Percentiles rank a stretch among this genome's conserved stretches.
Conservation (phyloP, 768 basidiomycete genomes). For the Amanita brunnescens region DNA sequence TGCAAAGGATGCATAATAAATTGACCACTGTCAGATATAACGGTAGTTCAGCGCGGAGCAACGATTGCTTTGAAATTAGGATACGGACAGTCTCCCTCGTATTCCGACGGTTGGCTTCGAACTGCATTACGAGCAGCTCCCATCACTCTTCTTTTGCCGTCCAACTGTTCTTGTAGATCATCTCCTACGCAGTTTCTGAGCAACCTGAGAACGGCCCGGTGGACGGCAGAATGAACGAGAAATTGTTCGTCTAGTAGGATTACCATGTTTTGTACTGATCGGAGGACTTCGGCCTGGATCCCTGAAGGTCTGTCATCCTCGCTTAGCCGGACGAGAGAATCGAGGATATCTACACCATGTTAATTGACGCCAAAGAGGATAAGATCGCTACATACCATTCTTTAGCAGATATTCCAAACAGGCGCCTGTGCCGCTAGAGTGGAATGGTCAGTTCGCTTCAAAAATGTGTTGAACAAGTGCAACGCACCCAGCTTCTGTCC, state of each 20-base stretch:
- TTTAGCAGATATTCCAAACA: slow-evolving; percentile 90
- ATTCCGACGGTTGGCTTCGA: slow-evolving; percentile 72
- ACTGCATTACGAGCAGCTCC: slow-evolving; percentile 73
- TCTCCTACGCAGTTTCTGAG: slow-evolving; percentile 88
- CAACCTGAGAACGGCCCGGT: slow-evolving; percentile 78
- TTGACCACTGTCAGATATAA: slow-evolving; percentile 63
- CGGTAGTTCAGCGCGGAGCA: slow-evolving; percentile 7
- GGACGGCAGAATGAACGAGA: slow-evolving; percentile 84
- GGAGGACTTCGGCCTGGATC: slow-evolving; percentile 85
- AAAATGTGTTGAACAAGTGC: not conserved
- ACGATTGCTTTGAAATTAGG: not conserved
- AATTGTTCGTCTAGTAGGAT: slow-evolving; percentile 90
- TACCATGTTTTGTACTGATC: slow-evolving; percentile 84
- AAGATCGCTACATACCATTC: slow-evolving; percentile 45
- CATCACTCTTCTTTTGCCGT: slow-evolving; percentile 66
- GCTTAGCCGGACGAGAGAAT: slow-evolving; percentile 77
- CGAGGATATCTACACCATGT: slow-evolving; percentile 57
- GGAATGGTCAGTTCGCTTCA: not conserved
- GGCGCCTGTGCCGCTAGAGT: slow-evolving; percentile 66
- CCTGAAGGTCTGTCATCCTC: slow-evolving; percentile 81
- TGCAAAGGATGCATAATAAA: slow-evolving; percentile 85
- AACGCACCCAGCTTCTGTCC: slow-evolving; percentile 81
- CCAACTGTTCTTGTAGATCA: slow-evolving; percentile 80
- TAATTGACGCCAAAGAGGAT: not conserved
- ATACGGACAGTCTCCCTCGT: slow-evolving; percentile 76